A percentile compares a stretch with the other conserved stretches of the same genome.
Evolutionary conservation across 805 yeast species (phyloP).

Genomic region (Sungouiella blattae): DNA sequence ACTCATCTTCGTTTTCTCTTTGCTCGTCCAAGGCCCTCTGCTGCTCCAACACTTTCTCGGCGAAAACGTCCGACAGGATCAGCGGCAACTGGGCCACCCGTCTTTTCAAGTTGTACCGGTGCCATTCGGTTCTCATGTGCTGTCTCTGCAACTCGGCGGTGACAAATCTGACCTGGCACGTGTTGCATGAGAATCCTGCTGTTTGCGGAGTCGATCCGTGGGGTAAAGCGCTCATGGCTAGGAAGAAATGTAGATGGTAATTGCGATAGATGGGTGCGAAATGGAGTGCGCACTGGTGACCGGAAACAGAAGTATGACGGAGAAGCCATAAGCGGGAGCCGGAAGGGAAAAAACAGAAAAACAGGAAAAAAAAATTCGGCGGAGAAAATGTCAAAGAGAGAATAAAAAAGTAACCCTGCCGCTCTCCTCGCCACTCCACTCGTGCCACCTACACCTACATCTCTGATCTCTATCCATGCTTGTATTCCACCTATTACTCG

Average conservation of each 20-base stretch:
- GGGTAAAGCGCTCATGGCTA: conserved; percentile 12
- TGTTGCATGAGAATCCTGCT: conserved; percentile 66
- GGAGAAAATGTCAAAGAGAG: neutral
- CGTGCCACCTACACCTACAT: too few species aligned
- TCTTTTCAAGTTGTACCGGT: conserved; percentile 42
- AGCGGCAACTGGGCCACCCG: conserved; percentile 41
- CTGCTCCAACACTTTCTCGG: conserved; percentile 54
- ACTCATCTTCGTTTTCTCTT: conserved; percentile 44
- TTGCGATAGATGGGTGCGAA: neutral
- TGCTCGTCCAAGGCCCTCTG: conserved; percentile 6
- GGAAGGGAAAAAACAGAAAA: neutral
- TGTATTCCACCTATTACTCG: too few species aligned
- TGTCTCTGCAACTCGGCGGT: conserved; percentile 81
- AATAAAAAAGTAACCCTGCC: neutral
- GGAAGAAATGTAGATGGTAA: too few species aligned
- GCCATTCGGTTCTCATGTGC: conserved; percentile 48
- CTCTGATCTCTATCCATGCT: too few species aligned
- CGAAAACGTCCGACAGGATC: conserved; percentile 46
- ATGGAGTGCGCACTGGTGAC: too few species aligned
- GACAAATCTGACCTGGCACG: conserved; percentile 79
- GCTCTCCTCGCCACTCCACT: too few species aligned
- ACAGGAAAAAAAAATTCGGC: too few species aligned
- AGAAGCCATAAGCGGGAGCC: neutral
- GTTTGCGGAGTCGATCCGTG: conserved; percentile 27
- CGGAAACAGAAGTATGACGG: too few species aligned